Evolutionary conservation across 1,139 yeast genomes (phyloP).

Genomic region (Protomyces inundatus): DNA sequence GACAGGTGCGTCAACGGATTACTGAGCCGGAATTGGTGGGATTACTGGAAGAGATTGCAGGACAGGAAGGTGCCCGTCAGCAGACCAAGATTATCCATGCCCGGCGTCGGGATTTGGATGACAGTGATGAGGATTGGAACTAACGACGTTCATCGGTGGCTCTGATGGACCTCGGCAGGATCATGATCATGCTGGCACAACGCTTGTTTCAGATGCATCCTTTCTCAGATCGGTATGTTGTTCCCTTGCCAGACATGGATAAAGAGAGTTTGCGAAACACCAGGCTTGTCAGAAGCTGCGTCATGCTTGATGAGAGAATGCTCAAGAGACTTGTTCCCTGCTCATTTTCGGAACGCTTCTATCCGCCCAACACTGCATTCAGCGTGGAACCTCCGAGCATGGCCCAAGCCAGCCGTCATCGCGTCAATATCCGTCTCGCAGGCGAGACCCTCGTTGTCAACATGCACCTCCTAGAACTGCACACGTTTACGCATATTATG

Average conservation of each 20-base stretch:
- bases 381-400: not conserved
- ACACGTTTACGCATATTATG: slow-evolving; percentile 13
- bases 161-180: no score
- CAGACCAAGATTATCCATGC: slow-evolving; percentile 54
- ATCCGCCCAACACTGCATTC: no score
- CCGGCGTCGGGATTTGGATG: slow-evolving; percentile 19
- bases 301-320: no score
- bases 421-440: slow-evolving; percentile 15
- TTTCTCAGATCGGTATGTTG: no score
- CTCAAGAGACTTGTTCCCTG: no score
- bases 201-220: no score
- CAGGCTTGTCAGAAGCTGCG: no score
- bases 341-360: no score
- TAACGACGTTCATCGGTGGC: not conserved
- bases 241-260: no score
- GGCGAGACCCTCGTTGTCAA: not conserved
- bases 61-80: slow-evolving; percentile 57
- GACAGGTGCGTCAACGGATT: slow-evolving; percentile 67
- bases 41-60: slow-evolving; percentile 73
- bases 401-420: slow-evolving; percentile 5
- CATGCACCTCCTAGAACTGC: slow-evolving; percentile 3
- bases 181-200: no score
- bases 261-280: no score
- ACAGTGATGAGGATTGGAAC: slow-evolving; percentile 26
- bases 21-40: slow-evolving; percentile 76